These are phyloP conservation scores for Amborella trichopoda DNA, from an alignment of 164 flowering plant genomes.

Conservation along the genomic window DNA sequence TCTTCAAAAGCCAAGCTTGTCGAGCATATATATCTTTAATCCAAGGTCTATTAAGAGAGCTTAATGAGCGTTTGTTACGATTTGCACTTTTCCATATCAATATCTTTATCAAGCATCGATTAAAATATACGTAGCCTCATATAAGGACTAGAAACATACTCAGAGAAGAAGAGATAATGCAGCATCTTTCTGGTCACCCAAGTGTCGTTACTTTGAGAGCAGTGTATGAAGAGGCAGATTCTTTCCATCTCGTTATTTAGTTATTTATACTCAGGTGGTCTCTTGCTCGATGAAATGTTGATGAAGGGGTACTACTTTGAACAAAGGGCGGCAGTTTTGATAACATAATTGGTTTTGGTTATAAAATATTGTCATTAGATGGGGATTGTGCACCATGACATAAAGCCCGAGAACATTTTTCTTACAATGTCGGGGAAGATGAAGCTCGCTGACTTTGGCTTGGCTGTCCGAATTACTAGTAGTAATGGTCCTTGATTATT, in stretches of 20 bases:
- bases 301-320: constrained; percentile 52
- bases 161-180: constrained; percentile 99
- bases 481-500: too few species aligned
- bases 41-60: too few species aligned
- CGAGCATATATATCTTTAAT: too few species aligned
- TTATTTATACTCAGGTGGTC: constrained; percentile 81
- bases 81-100: too few species aligned
- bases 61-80: too few species aligned
- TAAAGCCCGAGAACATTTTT: constrained; percentile 93
- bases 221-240: constrained; percentile 69
- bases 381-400: constrained; percentile 95
- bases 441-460: constrained; percentile 93
- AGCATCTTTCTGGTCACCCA: constrained; percentile 87
- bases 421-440: constrained; percentile 65
- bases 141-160: too few species aligned
- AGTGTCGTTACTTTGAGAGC: constrained; percentile 80
- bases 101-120: too few species aligned
- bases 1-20: too few species aligned
- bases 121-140: too few species aligned
- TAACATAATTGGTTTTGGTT: constrained; percentile 58
- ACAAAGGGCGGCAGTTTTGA: constrained; percentile 59
- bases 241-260: constrained; percentile 93
- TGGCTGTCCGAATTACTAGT: constrained; percentile 72
- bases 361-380: constrained; percentile 96
- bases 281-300: constrained; percentile 73